A percentile compares a stretch with the other conserved stretches of the same genome.
Conservation (phyloP, 305 asterid genomes). For the Solanum chacoense region DNA sequence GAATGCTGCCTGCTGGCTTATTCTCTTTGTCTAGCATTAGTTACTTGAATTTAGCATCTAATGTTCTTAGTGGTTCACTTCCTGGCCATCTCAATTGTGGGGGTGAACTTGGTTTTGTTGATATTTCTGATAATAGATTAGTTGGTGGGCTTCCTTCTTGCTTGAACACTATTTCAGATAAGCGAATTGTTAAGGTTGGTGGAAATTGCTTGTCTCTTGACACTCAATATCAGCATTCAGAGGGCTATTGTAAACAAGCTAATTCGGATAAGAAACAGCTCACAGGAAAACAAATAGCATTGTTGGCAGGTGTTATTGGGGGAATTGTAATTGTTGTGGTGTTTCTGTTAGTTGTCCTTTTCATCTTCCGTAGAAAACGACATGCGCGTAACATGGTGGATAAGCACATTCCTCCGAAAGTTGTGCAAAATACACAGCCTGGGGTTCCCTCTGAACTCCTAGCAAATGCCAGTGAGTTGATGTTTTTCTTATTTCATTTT, state of each 20-base stretch:
- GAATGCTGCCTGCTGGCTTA: slow-evolving; percentile 42
- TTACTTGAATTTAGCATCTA: slow-evolving; percentile 79
- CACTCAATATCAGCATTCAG: slow-evolving; percentile 53
- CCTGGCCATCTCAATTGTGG: slow-evolving; percentile 52
- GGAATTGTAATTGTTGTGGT: slow-evolving; percentile 41
- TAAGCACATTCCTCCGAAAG: slow-evolving; percentile 43
- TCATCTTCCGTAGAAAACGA: slow-evolving; percentile 36
- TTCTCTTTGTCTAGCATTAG: slow-evolving; percentile 68
- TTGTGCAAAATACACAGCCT: slow-evolving; percentile 34
- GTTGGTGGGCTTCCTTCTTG: slow-evolving; percentile 67
- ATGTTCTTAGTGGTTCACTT: slow-evolving; percentile 68
- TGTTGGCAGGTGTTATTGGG: slow-evolving; percentile 49
- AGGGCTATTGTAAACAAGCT: slow-evolving; percentile 38
- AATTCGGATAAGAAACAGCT: slow-evolving; percentile 14
- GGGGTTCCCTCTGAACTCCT: slow-evolving; percentile 53
- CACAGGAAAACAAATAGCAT: slow-evolving; percentile 25
- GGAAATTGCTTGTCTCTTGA: slow-evolving; percentile 68
- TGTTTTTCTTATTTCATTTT: not conserved
- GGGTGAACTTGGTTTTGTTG: slow-evolving; percentile 62
- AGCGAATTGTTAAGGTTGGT: slow-evolving; percentile 43
- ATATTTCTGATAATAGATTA: slow-evolving; percentile 63
- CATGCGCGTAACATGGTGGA: slow-evolving; percentile 16
- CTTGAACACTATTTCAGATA: slow-evolving; percentile 39
- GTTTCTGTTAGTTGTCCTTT: slow-evolving; percentile 34
- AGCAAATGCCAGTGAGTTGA: slow-evolving; percentile 69